Evolutionary conservation across 495 filamentous ascomycete species (phyloP).

Genomic region (Alectoria sarmentosa): DNA sequence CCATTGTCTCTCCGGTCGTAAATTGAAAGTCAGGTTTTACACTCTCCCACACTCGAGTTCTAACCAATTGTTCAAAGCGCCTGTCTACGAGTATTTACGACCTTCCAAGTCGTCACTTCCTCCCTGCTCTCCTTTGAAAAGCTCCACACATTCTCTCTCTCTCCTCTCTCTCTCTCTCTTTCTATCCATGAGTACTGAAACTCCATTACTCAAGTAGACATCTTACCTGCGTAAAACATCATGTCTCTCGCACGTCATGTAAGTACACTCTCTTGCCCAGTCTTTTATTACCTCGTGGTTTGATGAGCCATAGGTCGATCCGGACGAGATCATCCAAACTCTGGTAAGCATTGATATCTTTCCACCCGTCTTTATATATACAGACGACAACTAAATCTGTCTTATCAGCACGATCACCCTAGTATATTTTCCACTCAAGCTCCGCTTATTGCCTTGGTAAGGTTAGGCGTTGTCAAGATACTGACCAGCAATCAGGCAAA

Average conservation of each 20-base stretch:
- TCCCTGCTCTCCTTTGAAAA: no score
- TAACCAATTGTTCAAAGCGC: no score
- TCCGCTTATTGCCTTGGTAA: neutral
- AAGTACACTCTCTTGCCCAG: constrained; percentile 4
- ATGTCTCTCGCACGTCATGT: constrained; percentile 40
- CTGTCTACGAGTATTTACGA: no score
- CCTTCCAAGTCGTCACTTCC: no score
- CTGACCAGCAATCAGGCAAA: constrained; percentile 36
- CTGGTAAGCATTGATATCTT: constrained; percentile 27
- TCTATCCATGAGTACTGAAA: no score
- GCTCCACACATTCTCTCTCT: no score
- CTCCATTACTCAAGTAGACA: no score
- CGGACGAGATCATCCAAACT: constrained; percentile 51
- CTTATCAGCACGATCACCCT: neutral
- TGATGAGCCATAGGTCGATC: constrained; percentile 42
- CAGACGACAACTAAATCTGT: neutral
- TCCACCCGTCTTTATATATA: neutral
- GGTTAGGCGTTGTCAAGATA: neutral
- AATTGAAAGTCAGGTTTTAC: no score
- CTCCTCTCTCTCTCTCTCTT: no score
- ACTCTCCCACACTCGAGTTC: no score
- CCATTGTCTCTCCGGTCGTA: no score
- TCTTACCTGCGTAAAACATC: no score
- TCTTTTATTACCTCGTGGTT: neutral
- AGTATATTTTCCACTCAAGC: neutral